These are phyloP conservation scores for Colletotrichum sp. DNA, from an alignment of 2,329 filamentous ascomycete species.

Conservation along the genomic window DNA sequence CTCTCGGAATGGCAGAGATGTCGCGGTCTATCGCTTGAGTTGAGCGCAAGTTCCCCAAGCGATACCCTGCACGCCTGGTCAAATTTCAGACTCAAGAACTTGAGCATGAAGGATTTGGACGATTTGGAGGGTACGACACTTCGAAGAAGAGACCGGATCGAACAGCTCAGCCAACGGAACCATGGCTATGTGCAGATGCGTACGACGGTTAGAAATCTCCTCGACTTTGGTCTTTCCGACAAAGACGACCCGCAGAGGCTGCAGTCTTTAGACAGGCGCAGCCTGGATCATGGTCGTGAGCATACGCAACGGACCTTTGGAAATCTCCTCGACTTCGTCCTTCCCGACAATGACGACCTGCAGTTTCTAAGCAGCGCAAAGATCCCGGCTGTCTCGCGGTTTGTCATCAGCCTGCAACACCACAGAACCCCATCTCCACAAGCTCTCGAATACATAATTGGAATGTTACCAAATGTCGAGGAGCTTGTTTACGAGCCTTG, in stretches of 20 bases:
- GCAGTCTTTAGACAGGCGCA: neutral
- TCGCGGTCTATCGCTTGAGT: neutral
- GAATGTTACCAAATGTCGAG: neutral
- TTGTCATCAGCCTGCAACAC: neutral
- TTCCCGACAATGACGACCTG: neutral
- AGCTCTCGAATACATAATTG: neutral
- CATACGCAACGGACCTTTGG: neutral
- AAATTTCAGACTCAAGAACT: neutral
- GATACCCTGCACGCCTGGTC: neutral
- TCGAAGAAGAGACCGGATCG: neutral
- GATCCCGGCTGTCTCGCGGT: neutral
- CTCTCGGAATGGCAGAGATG: neutral
- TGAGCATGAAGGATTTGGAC: no score
- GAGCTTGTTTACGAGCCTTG: neutral
- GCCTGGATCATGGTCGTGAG: neutral
- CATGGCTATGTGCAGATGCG: neutral
- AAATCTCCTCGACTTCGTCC: neutral
- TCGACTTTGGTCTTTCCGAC: neutral
- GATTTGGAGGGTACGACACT: neutral
- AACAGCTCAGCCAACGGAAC: neutral
- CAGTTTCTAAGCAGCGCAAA: neutral
- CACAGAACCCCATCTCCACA: neutral
- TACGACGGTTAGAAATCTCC: no score
- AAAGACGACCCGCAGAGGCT: neutral
- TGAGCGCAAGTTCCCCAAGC: neutral